Evolutionary conservation across 345 rosid genomes (phyloP), one percentile per base, ranked within the genome.

Genomic region (Euphorbia pulcherrima): DNA sequence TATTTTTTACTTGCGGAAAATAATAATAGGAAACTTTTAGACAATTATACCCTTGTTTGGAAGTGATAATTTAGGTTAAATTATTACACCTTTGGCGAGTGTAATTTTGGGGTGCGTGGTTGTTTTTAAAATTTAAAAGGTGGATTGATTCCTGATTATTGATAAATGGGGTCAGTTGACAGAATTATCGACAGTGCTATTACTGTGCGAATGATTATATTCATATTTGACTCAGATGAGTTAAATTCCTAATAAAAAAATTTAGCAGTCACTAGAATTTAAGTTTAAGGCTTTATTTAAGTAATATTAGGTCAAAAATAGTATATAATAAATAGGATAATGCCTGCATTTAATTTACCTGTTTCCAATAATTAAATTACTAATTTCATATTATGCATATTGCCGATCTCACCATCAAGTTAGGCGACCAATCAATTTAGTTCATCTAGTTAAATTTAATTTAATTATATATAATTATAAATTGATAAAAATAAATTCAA

Each of bases 261-360:
- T n/a, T n/a, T n/a, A n/a, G n/a, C n/a, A n/a, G n/a, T n/a, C n/a
- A n/a, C n/a, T n/a, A n/a, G n/a, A n/a, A n/a, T n/a, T n/a, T n/a
- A n/a, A n/a, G n/a, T n/a, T n/a, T n/a, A n/a, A n/a, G n/a, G n/a
- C n/a, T n/a, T n/a, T n/a, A n/a, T n/a, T n/a, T n/a, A n/a, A n/a
- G n/a, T n/a, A n/a, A 75, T 73, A n/a, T 58, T 68, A 68, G 20
- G 70, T 75, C 64, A 82, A 81, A 73, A 84, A 80, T 14, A 7
- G 72, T 70, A 69, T 41, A 46, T 40, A 39, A 33, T 33, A 76
- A 60, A 72, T 64, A 69, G 20, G 59, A 58, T 69, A 54, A 62
- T 54, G 61, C 74, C 66, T 53, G 12, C 74, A 73, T 68, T 72
- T 77, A 79, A 70, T 69, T 64, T 60, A 39, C 17, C 55, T 57